Percentiles rank a stretch among this genome's conserved stretches.
phyloP scores from a whole-genome alignment of 306 rosid genomes.

The Vigna reflexopilosa region DNA sequence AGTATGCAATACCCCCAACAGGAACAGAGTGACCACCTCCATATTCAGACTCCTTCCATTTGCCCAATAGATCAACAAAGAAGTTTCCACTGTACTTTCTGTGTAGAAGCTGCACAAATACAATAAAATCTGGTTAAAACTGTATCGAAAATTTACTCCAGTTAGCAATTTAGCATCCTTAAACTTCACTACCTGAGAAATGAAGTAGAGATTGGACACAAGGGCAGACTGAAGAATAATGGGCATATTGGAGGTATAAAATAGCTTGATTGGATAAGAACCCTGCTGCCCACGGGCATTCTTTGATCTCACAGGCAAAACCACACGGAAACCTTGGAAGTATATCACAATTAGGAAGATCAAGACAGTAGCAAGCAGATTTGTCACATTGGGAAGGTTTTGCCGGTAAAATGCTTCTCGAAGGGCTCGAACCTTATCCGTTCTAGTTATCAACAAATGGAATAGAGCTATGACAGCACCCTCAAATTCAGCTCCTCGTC shows the following conservation, averaged over 20 bases:
- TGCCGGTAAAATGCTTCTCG: constrained; percentile 67
- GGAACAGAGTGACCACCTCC: constrained; percentile 69
- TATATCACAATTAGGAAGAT: constrained; percentile 63
- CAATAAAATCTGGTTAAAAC: constrained; percentile 6
- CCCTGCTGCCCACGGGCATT: constrained; percentile 65
- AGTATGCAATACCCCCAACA: constrained; percentile 74
- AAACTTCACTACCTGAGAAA: constrained; percentile 48
- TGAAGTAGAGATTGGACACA: constrained; percentile 59
- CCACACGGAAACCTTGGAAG: constrained; percentile 69
- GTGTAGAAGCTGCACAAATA: constrained; percentile 56
- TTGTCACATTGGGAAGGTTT: constrained; percentile 66
- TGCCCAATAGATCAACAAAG: constrained; percentile 66
- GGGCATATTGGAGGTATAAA: constrained; percentile 73
- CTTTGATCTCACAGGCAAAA: constrained; percentile 66
- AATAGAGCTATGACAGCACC: constrained; percentile 67
- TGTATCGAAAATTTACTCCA: constrained; percentile 10
- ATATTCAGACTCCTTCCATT: constrained; percentile 72
- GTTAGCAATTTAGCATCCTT: constrained; percentile 27
- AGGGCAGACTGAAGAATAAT: constrained; percentile 70
- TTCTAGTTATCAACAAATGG: constrained; percentile 59
- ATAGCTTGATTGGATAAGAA: constrained; percentile 65
- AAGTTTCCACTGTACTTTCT: constrained; percentile 68
- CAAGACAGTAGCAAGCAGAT: constrained; percentile 65
- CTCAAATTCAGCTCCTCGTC: constrained; percentile 69
- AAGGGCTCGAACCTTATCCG: constrained; percentile 64